Percentiles rank a stretch among this genome's conserved stretches.
Conservation (phyloP, 2,329 filamentous ascomycete species). For the Aspergillus sp. region DNA sequence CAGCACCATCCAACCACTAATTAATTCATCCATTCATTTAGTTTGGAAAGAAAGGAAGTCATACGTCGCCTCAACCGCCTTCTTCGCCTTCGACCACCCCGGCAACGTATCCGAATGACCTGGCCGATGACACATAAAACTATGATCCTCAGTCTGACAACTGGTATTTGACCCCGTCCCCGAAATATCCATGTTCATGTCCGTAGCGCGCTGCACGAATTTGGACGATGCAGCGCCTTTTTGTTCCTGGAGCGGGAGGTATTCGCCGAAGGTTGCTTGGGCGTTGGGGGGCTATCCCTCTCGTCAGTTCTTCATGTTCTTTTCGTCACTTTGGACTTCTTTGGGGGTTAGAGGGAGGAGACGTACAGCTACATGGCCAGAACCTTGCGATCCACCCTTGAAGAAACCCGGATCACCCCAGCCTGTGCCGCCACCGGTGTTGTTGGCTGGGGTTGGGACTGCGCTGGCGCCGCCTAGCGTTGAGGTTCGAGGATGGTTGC, state of each 20-base stretch:
- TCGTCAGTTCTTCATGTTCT: background rate
- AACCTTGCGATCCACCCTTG: conserved; percentile 17
- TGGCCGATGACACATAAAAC: conserved; percentile 22
- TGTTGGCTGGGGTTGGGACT: conserved; percentile 25
- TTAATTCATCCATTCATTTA: background rate
- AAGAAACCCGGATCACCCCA: conserved; percentile 17
- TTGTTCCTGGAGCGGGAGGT: conserved; percentile 22
- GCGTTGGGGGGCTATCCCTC: conserved; percentile 15
- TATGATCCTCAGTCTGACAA: conserved; percentile 26
- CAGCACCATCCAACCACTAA: background rate
- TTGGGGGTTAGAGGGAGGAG: background rate
- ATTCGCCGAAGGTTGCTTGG: conserved; percentile 18
- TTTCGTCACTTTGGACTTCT: background rate
- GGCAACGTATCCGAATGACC: conserved; percentile 23
- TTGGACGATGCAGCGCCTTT: conserved; percentile 19
- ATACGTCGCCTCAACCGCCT: conserved; percentile 7
- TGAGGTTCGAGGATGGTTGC: conserved; percentile 10
- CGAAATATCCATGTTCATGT: background rate
- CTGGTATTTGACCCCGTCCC: background rate
- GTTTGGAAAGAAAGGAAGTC: conserved; percentile 2
- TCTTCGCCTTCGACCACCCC: conserved; percentile 24
- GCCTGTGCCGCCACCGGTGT: conserved; percentile 14
- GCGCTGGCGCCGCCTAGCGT: conserved; percentile 19
- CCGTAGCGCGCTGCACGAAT: conserved; percentile 9
- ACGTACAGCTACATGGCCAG: conserved; percentile 19